Conservation (phyloP, 148 eudicot genomes). For the Agrostemma githago region DNA sequence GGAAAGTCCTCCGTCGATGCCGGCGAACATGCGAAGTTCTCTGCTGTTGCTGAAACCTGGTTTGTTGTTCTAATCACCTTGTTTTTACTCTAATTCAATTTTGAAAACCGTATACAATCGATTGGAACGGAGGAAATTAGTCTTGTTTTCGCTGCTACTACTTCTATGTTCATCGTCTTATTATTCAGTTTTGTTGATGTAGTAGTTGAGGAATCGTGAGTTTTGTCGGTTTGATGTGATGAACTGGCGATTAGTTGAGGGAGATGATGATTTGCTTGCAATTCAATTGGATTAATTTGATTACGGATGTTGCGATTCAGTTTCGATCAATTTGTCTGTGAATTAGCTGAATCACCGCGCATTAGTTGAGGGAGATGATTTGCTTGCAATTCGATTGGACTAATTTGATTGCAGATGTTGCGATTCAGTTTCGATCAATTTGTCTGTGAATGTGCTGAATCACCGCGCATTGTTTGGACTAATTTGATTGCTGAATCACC, state of each 20-base stretch:
- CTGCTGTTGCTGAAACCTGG: slow-evolving; percentile 85
- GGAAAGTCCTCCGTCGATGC: slow-evolving; percentile 51
- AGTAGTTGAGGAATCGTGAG: neutral
- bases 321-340: neutral
- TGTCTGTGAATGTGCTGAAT: too few species aligned
- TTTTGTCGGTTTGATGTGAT: neutral
- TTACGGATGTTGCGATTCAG: neutral
- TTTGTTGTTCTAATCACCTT: slow-evolving; percentile 11
- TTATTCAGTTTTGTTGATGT: neutral
- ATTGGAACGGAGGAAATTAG: too few species aligned
- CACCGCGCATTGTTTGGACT: too few species aligned
- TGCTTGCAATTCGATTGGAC: too few species aligned
- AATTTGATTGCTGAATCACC: too few species aligned
- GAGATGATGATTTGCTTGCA: neutral
- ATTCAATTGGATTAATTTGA: neutral
- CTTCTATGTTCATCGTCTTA: neutral
- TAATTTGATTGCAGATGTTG: too few species aligned
- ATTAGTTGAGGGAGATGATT: too few species aligned
- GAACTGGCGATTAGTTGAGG: neutral
- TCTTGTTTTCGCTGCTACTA: neutral
- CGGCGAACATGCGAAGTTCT: slow-evolving; percentile 58
- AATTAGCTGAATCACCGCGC: neutral
- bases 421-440: neutral
- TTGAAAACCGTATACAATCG: too few species aligned
- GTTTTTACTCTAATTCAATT: neutral